A percentile compares a stretch with the other conserved stretches of the same genome.
Evolutionary conservation across 176 grass and related monocot species (phyloP).

Genomic region (Rhipidocladum racemiflorum): DNA sequence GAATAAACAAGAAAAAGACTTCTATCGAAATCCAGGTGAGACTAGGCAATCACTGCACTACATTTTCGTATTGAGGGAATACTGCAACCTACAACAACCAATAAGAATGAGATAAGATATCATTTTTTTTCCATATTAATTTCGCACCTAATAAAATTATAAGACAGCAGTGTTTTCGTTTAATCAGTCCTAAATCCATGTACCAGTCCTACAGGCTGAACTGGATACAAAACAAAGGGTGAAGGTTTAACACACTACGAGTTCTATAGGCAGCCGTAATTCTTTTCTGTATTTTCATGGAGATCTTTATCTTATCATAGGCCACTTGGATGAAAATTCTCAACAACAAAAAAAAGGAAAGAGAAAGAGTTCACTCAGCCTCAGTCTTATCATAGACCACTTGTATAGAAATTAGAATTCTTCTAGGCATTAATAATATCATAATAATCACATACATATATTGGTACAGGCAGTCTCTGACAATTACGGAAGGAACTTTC

Average conservation of each 20-base stretch:
- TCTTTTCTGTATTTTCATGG: neutral
- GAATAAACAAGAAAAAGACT: neutral
- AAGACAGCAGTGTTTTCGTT: neutral
- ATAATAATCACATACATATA: neutral
- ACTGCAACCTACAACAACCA: neutral
- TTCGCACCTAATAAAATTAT: neutral
- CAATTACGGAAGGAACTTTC: neutral
- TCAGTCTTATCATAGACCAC: neutral
- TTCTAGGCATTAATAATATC: neutral
- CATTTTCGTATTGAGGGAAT: neutral
- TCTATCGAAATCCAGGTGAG: neutral
- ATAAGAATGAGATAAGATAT: neutral
- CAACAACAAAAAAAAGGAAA: neutral
- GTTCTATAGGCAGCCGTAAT: neutral
- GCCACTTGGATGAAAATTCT: neutral
- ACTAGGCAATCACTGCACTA: neutral
- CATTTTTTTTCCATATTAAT: neutral
- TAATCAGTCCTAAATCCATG: neutral
- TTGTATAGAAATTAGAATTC: neutral
- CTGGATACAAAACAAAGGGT: neutral
- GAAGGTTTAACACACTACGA: neutral
- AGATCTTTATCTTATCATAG: neutral
- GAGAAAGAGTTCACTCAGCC: neutral
- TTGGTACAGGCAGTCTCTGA: neutral
- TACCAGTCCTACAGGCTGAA: neutral